Percentiles rank a stretch among this genome's conserved stretches.
These are phyloP conservation scores for Pythium rishiriense DNA, from an alignment of 352 stramenopile genomes.

Conservation along the genomic window DNA sequence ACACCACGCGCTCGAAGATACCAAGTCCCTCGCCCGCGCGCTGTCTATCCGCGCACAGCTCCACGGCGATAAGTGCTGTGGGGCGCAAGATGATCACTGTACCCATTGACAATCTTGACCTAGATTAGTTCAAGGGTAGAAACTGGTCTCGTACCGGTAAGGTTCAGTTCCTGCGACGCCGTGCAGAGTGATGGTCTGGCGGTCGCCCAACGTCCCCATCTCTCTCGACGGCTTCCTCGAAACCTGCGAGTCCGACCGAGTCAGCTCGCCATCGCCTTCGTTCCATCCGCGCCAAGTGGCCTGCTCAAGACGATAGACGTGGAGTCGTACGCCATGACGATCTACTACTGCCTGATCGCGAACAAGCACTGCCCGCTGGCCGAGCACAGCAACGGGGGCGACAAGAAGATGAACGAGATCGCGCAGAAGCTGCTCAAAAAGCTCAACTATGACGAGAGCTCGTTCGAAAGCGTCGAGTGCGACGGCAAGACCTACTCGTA, in stretches of 20 bases:
- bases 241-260: not conserved
- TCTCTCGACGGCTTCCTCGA: conserved; percentile 1
- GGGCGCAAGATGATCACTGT: no score
- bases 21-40: no score
- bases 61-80: no score
- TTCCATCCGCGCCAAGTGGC: not conserved
- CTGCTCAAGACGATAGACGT: not conserved
- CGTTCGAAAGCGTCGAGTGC: conserved; percentile 80
- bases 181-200: conserved; percentile 16
- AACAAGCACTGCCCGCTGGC: conserved; percentile 80
- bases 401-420: conserved; percentile 88
- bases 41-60: no score
- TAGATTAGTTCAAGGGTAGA: not conserved
- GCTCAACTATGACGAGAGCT: conserved; percentile 69
- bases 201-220: conserved; percentile 10
- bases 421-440: conserved; percentile 87
- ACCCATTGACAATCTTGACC: not conserved
- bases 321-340: conserved; percentile 44
- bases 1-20: no score
- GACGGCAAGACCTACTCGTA: conserved; percentile 87
- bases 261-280: not conserved
- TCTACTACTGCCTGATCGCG: conserved; percentile 88
- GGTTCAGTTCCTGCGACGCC: conserved; percentile 7
- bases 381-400: conserved; percentile 78
- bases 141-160: conserved; percentile 3